Evolutionary conservation across 106 monocot genomes (phyloP), one percentile per base, ranked within the genome.

Genomic region (Narthecium ossifragum): DNA sequence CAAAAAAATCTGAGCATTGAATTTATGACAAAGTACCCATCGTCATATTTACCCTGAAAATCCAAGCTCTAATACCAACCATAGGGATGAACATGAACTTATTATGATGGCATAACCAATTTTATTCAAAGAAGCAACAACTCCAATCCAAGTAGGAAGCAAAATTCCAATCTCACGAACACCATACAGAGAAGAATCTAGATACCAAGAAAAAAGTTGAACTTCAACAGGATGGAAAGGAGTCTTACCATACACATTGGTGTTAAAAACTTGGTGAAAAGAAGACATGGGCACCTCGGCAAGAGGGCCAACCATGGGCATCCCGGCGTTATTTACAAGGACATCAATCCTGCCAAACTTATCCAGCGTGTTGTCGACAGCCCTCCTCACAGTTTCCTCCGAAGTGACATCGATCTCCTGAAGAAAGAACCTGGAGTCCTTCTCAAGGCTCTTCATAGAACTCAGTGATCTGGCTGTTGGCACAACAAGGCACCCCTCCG

Each of bases 281-380:
- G 53, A 31, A 6, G 80, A 29, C 73, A 93, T 85, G 1, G 88
- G 88, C 17, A 80, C 68, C 79, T 93, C 93, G 1, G 76, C 93
- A 18, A 96, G 76, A 0, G 90, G 94, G 7, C 79, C 94, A 20
- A 96, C 94, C 50, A 78, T 60, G 64, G 86, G 90, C 3, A 90
- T 41, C 15, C 94, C 94, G 2, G 94, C 94, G 41, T 96, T 96
- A 58, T 96, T 96, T 9, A 96, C 81, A 7, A 96, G 69, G 63
- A 96, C 86, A 41, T 96, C 94, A 41, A 96, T 74, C 55, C 86
- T 48, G 0, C 94, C 94, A 34, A 80, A 86, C 67, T 36, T 71
- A 28, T 63, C 73, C 51, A 96, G 26, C 11, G 54, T 54, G 32
- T 54, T 67, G n/a, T 49, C 60, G 53, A 90, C 70, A 7, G 70